Base-by-base conservation (phyloP, 495 filamentous ascomycete species). In the Penicillium coprophilum region DNA sequence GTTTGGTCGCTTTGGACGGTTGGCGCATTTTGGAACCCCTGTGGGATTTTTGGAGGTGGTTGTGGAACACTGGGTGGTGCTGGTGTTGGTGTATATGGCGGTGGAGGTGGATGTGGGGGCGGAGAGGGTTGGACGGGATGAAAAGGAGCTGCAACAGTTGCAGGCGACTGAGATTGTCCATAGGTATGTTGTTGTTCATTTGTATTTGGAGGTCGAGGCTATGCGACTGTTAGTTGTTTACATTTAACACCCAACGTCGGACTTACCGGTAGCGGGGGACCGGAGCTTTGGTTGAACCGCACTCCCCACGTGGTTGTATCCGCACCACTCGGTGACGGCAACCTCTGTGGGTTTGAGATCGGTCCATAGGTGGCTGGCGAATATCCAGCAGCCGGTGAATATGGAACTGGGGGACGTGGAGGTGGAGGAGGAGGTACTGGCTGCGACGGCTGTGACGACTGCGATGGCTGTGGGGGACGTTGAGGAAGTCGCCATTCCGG, bases 261-360 rank as follows among this genome's bases (percentile, higher is more conserved):
- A 65, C 77, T 65, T 64, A 82, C 80, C 9, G 80, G 80, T 36
- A 82, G 66, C 15, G 78, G 75, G 43, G 75, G 71, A 13, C 65
- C 61, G 24, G 71, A 62, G 5, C 58, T 64, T 15, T 74, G 71
- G 45, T 78, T 77, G 56, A 75, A 76, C 23, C 73, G 75, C 40
- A 76, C 77, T 13, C 75, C 77, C 78, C 77, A 77, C 1, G 62
- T 62, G 21, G 72, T 70, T 5, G 72, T 75, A 50, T 76, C 70
- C 19, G 65, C 46, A n/a, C 56, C 49, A 20, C 56, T 53, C 36
- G 68, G 59, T 11, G 68, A 68, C 45, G 63, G 67, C 27, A 60
- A 54, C 54, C 44, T 63, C 43, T 44, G 50, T 10, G 62, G 46
- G 6, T 56, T 60, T 23, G 73, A 71, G 38, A 74, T 76, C 30